These are phyloP conservation scores for Torrubiella hemipterigena DNA, from an alignment of 2,329 filamentous ascomycete species.

Conservation along the genomic window DNA sequence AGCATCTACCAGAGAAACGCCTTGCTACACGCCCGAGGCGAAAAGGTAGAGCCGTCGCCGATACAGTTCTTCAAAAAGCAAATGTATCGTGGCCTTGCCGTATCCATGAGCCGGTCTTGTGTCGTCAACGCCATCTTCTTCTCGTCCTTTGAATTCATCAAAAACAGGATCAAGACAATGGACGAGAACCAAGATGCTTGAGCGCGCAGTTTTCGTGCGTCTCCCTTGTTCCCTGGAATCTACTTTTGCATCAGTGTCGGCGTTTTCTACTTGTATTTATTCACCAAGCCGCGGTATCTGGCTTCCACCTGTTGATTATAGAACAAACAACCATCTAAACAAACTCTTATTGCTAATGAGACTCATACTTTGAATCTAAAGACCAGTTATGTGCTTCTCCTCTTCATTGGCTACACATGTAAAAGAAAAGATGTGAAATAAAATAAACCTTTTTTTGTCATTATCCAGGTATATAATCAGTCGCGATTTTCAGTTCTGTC, in stretches of 20 bases:
- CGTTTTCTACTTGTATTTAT: conserved; percentile 2
- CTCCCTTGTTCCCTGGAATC: neutral
- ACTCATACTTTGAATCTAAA: neutral
- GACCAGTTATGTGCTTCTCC: neutral
- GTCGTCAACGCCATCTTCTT: conserved; percentile 85
- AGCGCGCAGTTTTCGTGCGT: too few species aligned
- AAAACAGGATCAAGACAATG: conserved; percentile 50
- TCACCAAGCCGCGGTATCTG: too few species aligned
- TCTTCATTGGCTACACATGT: conserved; percentile 4
- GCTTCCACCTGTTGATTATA: too few species aligned
- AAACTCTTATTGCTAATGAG: too few species aligned
- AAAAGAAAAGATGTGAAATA: conserved; percentile 5
- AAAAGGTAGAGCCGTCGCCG: conserved; percentile 50
- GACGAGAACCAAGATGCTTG: conserved; percentile 25
- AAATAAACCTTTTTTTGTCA: conserved; percentile 1
- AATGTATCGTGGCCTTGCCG: conserved; percentile 74
- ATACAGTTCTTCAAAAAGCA: conserved; percentile 66
- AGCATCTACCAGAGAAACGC: conserved; percentile 78
- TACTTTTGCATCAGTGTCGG: conserved; percentile 5
- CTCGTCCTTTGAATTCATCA: conserved; percentile 74
- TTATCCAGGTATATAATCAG: neutral
- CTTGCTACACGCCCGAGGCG: conserved; percentile 55
- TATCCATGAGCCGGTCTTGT: conserved; percentile 73
- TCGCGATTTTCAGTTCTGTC: neutral
- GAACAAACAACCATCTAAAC: too few species aligned